Percentiles rank a stretch among this genome's conserved stretches.
Conservation (phyloP, 768 basidiomycete genomes). For the Suillus bovinus region DNA sequence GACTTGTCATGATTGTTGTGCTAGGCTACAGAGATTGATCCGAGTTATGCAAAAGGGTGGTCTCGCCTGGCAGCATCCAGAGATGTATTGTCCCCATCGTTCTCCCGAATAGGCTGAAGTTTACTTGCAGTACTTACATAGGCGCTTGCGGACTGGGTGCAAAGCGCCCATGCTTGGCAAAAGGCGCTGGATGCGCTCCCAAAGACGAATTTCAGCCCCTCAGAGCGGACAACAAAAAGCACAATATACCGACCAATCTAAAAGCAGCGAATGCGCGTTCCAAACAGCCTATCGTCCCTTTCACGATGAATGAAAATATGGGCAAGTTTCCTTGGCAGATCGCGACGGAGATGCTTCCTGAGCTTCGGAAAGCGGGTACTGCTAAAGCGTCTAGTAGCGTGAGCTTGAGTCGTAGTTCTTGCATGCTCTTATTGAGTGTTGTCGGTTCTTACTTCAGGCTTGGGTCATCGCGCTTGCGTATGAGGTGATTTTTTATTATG, state of each 20-base stretch:
- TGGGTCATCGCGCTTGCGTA: slow-evolving; percentile 20
- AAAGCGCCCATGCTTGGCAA: slow-evolving; percentile 19
- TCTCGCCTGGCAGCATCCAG: slow-evolving; percentile 38
- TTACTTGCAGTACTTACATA: neutral
- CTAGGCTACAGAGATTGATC: slow-evolving; percentile 41
- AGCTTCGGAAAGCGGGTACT: neutral
- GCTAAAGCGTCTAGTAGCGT: slow-evolving; percentile 9
- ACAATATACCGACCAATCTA: slow-evolving; percentile 35
- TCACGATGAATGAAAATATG: neutral
- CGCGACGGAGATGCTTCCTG: slow-evolving; percentile 12
- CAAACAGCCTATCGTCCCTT: neutral
- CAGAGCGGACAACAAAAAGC: slow-evolving; percentile 36
- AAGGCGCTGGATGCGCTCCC: slow-evolving; percentile 34
- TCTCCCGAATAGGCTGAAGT: neutral
- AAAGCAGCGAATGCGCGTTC: slow-evolving; percentile 23
- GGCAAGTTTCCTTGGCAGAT: slow-evolving; percentile 13
- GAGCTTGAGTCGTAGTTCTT: neutral
- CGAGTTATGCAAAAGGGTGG: slow-evolving; percentile 44
- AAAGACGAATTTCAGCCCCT: slow-evolving; percentile 26
- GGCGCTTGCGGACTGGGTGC: slow-evolving; percentile 13
- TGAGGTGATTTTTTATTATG: slow-evolving; percentile 9
- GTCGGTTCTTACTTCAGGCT: slow-evolving; percentile 15
- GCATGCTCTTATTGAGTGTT: neutral
- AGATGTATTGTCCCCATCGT: slow-evolving; percentile 20
- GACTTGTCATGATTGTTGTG: too few species aligned